Base-by-base conservation (phyloP, 2,329 filamentous ascomycete species). In the Metarhizium guizhouense region DNA sequence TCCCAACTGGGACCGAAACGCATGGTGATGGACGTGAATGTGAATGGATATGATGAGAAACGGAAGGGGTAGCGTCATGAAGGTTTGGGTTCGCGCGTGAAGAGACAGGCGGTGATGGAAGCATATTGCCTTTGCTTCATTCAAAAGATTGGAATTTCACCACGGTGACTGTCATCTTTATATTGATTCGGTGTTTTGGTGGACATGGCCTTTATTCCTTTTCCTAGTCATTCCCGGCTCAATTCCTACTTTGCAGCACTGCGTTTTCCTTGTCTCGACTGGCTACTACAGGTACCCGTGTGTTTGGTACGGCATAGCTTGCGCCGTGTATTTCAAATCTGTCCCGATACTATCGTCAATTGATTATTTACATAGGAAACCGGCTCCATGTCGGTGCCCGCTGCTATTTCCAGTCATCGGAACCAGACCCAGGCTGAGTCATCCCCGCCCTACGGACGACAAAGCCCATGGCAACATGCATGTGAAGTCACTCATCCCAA, bases 1-100 rank as follows among this genome's bases (percentile, higher is more conserved):
- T 72, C 87, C 87, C 20, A 90, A 89, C 74, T 96, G 91, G 91
- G 91, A 96, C 75, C 84, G 88, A 59, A 92, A 92, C 74, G 87
- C 88, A 47, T 94, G 90, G 89, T 94, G 79, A 84, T 11, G 6
- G 18, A 8, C 29, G 13, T 20, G 18, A 2, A 20, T 8, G n/a
- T 20, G 42, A 3, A 45, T 11, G 25, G 53, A 34, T n/a, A 16
- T 16, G 42, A 36, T 29, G 13, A 25, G 7, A 32, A 11, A 30
- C 7, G 16, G 30, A 11, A 38, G 36, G 38, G 16, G 42, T 45
- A 14, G 45, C 25, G 13, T 48, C 45, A 6, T 48, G 18, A 30
- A 18, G 4, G 16, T 16, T 38, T 42, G 13, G 25, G 25, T 16
- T 40, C 14, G 40, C 11, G n/a, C 42, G 6, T 34, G 32, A 34